phyloP scores from a whole-genome alignment of 306 rosid genomes.

The Coriaria nepalensis region DNA sequence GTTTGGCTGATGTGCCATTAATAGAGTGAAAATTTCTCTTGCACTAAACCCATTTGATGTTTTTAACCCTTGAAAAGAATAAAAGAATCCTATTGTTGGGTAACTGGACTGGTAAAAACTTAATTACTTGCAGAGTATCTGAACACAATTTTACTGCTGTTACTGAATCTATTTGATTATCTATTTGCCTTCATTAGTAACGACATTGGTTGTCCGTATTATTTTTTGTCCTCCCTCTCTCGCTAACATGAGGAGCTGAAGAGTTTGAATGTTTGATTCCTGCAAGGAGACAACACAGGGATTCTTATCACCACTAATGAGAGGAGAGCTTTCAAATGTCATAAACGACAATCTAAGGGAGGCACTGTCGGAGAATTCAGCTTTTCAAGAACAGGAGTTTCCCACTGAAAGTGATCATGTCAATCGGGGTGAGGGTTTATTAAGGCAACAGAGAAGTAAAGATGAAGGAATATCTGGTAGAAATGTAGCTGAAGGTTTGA shows the following conservation, averaged over 20 bases:
- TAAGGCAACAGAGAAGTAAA: constrained; percentile 25
- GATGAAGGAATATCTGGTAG: constrained; percentile 36
- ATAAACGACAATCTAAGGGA: constrained; percentile 44
- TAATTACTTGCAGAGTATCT: no score
- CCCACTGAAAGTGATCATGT: constrained; percentile 29
- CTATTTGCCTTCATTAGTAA: no score
- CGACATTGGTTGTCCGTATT: background rate
- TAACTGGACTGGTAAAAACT: no score
- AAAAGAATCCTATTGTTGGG: no score
- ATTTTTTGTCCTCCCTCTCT: background rate
- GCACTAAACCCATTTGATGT: no score
- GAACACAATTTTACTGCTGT: no score
- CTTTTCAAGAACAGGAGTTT: constrained; percentile 37
- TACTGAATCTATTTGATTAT: no score
- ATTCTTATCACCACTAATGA: constrained; percentile 29
- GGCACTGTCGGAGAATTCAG: constrained; percentile 62
- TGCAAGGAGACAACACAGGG: constrained; percentile 53
- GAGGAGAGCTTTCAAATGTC: constrained; percentile 27
- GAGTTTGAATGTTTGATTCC: constrained; percentile 31
- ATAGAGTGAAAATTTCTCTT: no score
- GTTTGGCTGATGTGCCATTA: constrained; percentile 1
- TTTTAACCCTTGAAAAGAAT: no score
- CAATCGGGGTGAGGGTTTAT: constrained; percentile 30
- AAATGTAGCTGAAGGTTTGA: constrained; percentile 32
- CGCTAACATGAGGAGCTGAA: constrained; percentile 20